These are phyloP conservation scores for Neonectria faginata DNA, from an alignment of 2,329 filamentous ascomycete genomes.

Conservation along the genomic window DNA sequence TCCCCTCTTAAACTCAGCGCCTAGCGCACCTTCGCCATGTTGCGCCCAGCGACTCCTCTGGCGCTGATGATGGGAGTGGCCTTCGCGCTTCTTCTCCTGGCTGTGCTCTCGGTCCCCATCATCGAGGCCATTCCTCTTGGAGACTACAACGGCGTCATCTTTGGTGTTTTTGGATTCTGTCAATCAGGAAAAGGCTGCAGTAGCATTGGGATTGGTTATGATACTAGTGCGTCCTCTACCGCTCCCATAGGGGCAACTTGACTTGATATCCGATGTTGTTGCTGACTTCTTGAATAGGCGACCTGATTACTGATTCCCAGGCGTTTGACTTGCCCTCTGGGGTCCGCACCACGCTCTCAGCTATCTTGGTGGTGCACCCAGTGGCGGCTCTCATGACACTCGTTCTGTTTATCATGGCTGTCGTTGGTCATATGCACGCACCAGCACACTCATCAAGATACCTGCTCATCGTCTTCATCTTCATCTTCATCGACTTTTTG, in stretches of 20 bases:
- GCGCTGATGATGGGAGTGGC: conserved; percentile 86
- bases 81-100: conserved; percentile 86
- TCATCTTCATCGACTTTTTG: conserved; percentile 86
- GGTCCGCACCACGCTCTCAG: conserved; percentile 76
- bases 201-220: conserved; percentile 84
- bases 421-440: conserved; percentile 85
- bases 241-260: background rate
- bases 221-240: conserved; percentile 71
- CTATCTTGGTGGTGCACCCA: conserved; percentile 92
- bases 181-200: conserved; percentile 71
- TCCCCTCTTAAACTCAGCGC: conserved; percentile 25
- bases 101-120: conserved; percentile 91
- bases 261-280: conserved; percentile 7
- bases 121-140: conserved; percentile 87
- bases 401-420: conserved; percentile 83
- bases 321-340: conserved; percentile 68
- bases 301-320: conserved; percentile 45
- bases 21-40: conserved; percentile 67
- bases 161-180: conserved; percentile 95
- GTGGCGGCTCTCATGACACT: conserved; percentile 88
- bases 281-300: conserved; percentile 37
- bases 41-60: conserved; percentile 93
- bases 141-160: conserved; percentile 79
- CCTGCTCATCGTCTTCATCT: conserved; percentile 84
- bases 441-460: conserved; percentile 92